Evolutionary conservation across 495 filamentous ascomycete genomes (phyloP).

Genomic region (Pyronema omphalodes): DNA sequence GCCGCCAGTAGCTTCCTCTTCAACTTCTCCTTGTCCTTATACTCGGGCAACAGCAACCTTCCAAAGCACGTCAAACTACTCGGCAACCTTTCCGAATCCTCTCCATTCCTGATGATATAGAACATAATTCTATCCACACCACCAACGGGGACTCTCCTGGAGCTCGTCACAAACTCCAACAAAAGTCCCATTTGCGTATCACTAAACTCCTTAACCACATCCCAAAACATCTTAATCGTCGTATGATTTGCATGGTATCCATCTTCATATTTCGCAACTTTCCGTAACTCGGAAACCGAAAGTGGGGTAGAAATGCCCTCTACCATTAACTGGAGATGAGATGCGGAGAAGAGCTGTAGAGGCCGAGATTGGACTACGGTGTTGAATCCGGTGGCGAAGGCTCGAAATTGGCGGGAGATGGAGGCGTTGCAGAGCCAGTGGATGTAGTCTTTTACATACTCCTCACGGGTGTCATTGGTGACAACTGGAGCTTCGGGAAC

Average conservation of each 20-base stretch:
- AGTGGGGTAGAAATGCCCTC: slow-evolving; percentile 61
- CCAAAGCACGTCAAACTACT: slow-evolving; percentile 83
- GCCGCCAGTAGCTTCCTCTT: slow-evolving; percentile 59
- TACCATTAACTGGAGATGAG: slow-evolving; percentile 52
- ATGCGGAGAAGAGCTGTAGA: slow-evolving; percentile 46
- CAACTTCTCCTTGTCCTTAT: slow-evolving; percentile 46
- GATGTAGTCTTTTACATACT: slow-evolving; percentile 78
- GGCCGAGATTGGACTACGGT: slow-evolving; percentile 51
- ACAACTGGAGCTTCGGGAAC: slow-evolving; percentile 38
- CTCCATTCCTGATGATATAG: slow-evolving; percentile 59
- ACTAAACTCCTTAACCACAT: slow-evolving; percentile 46
- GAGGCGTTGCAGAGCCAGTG: slow-evolving; percentile 65
- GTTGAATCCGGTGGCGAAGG: slow-evolving; percentile 69
- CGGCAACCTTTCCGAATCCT: slow-evolving; percentile 41
- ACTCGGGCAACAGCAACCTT: slow-evolving; percentile 67
- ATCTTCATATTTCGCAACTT: slow-evolving; percentile 51
- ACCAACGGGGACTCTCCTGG: slow-evolving; percentile 72
- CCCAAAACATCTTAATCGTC: slow-evolving; percentile 67
- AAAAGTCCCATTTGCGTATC: slow-evolving; percentile 50
- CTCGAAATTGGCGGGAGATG: slow-evolving; percentile 54
- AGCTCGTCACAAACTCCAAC: slow-evolving; percentile 88
- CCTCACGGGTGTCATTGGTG: slow-evolving; percentile 54
- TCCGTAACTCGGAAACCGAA: slow-evolving; percentile 49
- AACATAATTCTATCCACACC: slow-evolving; percentile 67
- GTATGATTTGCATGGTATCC: slow-evolving; percentile 52